A percentile compares a stretch with the other conserved stretches of the same genome.
Conservation (phyloP, 306 rosid species). For the Sesbania bispinosa region DNA sequence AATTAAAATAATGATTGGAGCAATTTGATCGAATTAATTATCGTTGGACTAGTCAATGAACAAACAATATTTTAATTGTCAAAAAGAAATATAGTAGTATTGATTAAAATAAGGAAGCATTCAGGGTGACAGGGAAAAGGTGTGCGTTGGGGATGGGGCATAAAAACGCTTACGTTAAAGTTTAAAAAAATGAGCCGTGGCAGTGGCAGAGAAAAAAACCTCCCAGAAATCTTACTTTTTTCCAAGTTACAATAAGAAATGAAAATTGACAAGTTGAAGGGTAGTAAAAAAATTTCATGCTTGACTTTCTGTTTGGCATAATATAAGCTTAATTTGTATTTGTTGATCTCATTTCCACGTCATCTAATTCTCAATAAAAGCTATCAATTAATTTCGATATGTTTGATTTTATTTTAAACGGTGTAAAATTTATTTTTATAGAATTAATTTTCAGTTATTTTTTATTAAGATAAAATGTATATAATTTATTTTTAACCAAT, state of each 20-base stretch:
- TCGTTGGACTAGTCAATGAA: neutral
- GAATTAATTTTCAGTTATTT: too few relatives aligned
- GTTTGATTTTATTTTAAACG: too few relatives aligned
- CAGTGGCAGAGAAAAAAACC: neutral
- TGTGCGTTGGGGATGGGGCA: too few relatives aligned
- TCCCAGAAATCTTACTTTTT: neutral
- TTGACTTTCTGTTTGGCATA: too few relatives aligned
- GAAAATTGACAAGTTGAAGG: too few relatives aligned
- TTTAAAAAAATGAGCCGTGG: neutral
- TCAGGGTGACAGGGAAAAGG: neutral
- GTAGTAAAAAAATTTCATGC: too few relatives aligned
- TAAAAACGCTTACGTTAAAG: slow-evolving; percentile 8
- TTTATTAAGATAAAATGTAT: too few relatives aligned
- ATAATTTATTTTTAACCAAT: too few relatives aligned
- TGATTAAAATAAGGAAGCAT: neutral
- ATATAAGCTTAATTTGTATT: neutral
- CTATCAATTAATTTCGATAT: too few relatives aligned
- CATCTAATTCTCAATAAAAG: neutral
- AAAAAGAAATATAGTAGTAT: neutral
- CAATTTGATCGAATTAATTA: neutral
- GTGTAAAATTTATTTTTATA: too few relatives aligned
- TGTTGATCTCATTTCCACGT: slow-evolving; percentile 28
- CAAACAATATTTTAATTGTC: neutral
- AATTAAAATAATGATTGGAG: neutral
- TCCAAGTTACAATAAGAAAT: too few relatives aligned